Conservation (phyloP, 352 stramenopile genomes). For the Globisporangium carolinianum region DNA sequence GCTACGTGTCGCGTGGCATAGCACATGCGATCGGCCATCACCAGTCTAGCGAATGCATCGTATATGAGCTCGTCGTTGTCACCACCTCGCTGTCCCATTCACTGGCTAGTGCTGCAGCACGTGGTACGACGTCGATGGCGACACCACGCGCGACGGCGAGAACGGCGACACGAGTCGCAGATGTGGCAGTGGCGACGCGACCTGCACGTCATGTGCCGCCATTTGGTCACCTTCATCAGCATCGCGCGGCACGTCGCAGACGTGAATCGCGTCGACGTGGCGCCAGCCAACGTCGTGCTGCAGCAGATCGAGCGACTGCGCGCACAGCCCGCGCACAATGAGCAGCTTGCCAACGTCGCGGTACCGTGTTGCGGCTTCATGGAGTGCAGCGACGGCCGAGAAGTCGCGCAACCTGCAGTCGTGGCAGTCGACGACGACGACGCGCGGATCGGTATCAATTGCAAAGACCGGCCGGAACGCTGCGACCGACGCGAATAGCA, state of each 20-base stretch:
- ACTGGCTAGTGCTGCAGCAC: conserved; percentile 8
- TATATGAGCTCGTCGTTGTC: too few relatives aligned
- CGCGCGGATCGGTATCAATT: conserved; percentile 46
- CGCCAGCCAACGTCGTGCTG: conserved; percentile 52
- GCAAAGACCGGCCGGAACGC: conserved; percentile 78
- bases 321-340: conserved; percentile 53
- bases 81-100: too few relatives aligned
- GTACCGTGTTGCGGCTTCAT: conserved; percentile 66
- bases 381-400: conserved; percentile 74
- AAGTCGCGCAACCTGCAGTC: conserved; percentile 79
- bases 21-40: too few relatives aligned
- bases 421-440: conserved; percentile 70
- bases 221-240: conserved; percentile 16
- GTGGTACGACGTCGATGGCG: conserved; percentile 12
- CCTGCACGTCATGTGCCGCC: neutral
- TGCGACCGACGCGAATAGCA: conserved; percentile 79
- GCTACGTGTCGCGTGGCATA: too few relatives aligned
- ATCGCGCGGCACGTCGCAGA: neutral
- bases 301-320: conserved; percentile 47
- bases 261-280: conserved; percentile 29
- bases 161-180: conserved; percentile 15
- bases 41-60: too few relatives aligned
- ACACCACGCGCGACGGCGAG: conserved; percentile 5
- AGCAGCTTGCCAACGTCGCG: conserved; percentile 66
- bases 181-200: conserved; percentile 12